Evolutionary conservation across 1,139 yeast genomes (phyloP).

Genomic region (Barnettozyma hawaiiensis): DNA sequence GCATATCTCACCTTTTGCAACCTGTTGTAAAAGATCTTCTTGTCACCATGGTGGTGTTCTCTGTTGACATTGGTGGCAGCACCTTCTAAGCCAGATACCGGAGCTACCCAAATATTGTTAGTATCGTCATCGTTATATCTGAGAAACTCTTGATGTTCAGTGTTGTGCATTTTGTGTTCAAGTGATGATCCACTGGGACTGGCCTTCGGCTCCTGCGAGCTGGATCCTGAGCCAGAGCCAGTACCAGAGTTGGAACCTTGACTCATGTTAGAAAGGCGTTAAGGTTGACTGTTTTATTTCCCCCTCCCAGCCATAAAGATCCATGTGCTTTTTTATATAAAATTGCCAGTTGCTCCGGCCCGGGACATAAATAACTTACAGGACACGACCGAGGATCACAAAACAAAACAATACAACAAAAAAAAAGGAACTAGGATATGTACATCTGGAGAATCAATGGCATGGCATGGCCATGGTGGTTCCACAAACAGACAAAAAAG

Average conservation of each 20-base stretch:
- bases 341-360: too few relatives aligned
- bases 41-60: conserved; percentile 1
- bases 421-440: too few relatives aligned
- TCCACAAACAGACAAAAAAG: not conserved
- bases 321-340: not conserved
- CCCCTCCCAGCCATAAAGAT: too few relatives aligned
- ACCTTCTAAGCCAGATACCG: conserved; percentile 25
- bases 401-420: too few relatives aligned
- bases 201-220: not conserved
- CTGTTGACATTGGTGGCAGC: conserved; percentile 20
- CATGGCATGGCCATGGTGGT: not conserved
- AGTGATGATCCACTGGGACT: not conserved
- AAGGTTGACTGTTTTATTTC: too few relatives aligned
- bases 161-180: not conserved
- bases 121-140: not conserved
- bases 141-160: not conserved
- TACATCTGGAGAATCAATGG: not conserved
- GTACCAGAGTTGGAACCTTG: not conserved
- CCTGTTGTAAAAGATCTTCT: conserved; percentile 16
- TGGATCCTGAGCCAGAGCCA: not conserved
- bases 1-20: conserved; percentile 24
- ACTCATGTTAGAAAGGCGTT: not conserved
- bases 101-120: conserved; percentile 17
- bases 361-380: too few relatives aligned
- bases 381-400: too few relatives aligned